Evolutionary conservation across 2,329 filamentous ascomycete species (phyloP), one percentile per base, ranked within the genome.

Genomic region (Cladosporium phlei): DNA sequence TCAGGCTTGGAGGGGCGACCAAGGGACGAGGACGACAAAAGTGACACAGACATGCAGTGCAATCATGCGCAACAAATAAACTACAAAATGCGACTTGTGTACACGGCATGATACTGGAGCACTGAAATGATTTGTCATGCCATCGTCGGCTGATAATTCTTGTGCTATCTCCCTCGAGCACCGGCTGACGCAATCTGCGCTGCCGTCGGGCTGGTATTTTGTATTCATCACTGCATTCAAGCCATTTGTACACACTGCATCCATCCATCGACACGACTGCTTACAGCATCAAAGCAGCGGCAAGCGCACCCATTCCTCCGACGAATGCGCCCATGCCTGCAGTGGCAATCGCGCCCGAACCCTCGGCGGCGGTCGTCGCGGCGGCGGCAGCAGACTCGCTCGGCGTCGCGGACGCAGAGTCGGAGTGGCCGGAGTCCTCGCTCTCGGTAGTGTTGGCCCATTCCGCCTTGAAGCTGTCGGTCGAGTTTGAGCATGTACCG

Each of bases 391-490:
- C 22, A 21, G 37, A 22, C 16, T 12, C 25, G 12, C 28, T 48
- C n/a, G 29, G n/a, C n/a, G 46, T 21, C 10, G 44, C 44, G 6
- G 35, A 30, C 11, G 19, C 35, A 2, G 33, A 30, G 11, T 14
- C 33, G 16, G 44, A 47, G 34, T 46, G 33, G n/a, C 27, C 33
- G 19, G 33, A 28, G 33, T 46, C 19, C n/a, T 32, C 35, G 9
- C 28, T 30, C 11, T 39, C 44, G 3, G 25, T 38, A n/a, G 34
- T 39, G 40, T 35, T 49, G 25, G 55, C 52, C 52, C 55, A 61
- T 6, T 47, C 35, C 6, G 60, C 60, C 14, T 44, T 51, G 50
- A 62, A 62, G 30, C 5, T 42, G 25, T 37, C 40, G 22, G 27
- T 38, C 2, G 29, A 16, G 46, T 48, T 63, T 2, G 42, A 51